These are phyloP conservation scores for Pholiota adiposa DNA, from an alignment of 1,284 basidiomycete genomes.

Conservation along the genomic window DNA sequence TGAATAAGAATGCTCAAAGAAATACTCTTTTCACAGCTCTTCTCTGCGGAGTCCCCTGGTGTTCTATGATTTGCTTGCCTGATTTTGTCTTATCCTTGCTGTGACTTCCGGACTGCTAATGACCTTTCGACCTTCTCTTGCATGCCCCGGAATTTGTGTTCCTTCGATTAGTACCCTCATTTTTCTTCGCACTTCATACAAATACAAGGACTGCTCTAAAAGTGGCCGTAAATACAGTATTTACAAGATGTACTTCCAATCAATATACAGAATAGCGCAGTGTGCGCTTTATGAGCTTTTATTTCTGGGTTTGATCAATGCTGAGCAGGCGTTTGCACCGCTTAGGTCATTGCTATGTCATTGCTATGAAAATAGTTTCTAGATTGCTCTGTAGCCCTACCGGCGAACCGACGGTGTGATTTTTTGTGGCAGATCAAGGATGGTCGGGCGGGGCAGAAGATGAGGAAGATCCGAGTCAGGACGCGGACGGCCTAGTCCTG, in stretches of 20 bases:
- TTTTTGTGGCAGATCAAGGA: too few species aligned
- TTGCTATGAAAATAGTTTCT: too few species aligned
- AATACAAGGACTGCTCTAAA: conserved; percentile 11
- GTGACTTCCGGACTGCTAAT: conserved; percentile 20
- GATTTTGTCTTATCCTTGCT: conserved; percentile 8
- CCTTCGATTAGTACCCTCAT: conserved; percentile 6
- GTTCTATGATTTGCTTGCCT: conserved; percentile 28
- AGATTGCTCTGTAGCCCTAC: neutral
- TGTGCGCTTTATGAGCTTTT: neutral
- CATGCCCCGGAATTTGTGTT: conserved; percentile 13
- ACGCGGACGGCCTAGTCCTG: neutral
- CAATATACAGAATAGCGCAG: neutral
- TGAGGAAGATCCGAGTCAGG: conserved; percentile 2
- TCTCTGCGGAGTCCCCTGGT: conserved; percentile 47
- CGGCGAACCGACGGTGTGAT: too few species aligned
- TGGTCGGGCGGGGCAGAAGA: neutral
- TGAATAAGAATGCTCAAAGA: neutral
- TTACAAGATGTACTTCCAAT: conserved; percentile 4
- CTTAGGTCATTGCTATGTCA: too few species aligned
- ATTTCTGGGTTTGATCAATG: too few species aligned
- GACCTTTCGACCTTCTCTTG: conserved; percentile 29
- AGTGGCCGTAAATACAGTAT: conserved; percentile 5
- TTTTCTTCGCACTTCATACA: conserved; percentile 6
- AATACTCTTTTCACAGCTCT: conserved; percentile 33
- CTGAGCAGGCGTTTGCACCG: too few species aligned